Evolutionary conservation across 1,284 basidiomycete species (phyloP).

Genomic region (Boletus semigastroideus): DNA sequence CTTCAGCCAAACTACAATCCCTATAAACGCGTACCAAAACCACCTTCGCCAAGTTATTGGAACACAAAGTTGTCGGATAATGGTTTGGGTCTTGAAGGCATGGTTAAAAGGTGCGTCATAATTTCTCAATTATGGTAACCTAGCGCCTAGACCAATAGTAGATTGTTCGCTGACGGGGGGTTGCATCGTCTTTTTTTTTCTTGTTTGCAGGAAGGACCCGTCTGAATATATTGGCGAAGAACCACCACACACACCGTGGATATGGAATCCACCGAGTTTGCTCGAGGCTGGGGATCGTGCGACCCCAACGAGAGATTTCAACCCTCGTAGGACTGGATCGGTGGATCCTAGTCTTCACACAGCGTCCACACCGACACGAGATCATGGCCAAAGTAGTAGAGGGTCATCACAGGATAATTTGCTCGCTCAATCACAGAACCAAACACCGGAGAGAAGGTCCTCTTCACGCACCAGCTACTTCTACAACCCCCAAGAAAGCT

Average conservation of each 20-base stretch:
- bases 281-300: conserved; percentile 31
- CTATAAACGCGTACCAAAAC: conserved; percentile 56
- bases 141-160: background rate
- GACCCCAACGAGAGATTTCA: conserved; percentile 34
- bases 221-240: conserved; percentile 34
- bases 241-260: conserved; percentile 43
- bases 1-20: conserved; percentile 47
- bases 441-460: conserved; percentile 25
- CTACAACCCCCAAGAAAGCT: conserved; percentile 20
- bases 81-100: conserved; percentile 61
- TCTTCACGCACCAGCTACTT: conserved; percentile 15
- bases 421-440: conserved; percentile 15
- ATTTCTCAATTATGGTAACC: conserved; percentile 2
- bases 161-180: conserved; percentile 9
- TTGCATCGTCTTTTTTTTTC: conserved; percentile 2
- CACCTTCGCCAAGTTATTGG: conserved; percentile 62
- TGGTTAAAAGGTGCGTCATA: conserved; percentile 56
- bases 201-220: conserved; percentile 34
- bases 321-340: conserved; percentile 26
- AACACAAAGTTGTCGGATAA: conserved; percentile 55
- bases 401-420: conserved; percentile 12
- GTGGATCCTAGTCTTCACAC: conserved; percentile 14
- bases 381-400: conserved; percentile 19
- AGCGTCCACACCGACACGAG: conserved; percentile 20
- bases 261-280: conserved; percentile 43